These are phyloP conservation scores for Coleophoma crateriformis DNA, from an alignment of 2,329 filamentous ascomycete genomes.

Conservation along the genomic window DNA sequence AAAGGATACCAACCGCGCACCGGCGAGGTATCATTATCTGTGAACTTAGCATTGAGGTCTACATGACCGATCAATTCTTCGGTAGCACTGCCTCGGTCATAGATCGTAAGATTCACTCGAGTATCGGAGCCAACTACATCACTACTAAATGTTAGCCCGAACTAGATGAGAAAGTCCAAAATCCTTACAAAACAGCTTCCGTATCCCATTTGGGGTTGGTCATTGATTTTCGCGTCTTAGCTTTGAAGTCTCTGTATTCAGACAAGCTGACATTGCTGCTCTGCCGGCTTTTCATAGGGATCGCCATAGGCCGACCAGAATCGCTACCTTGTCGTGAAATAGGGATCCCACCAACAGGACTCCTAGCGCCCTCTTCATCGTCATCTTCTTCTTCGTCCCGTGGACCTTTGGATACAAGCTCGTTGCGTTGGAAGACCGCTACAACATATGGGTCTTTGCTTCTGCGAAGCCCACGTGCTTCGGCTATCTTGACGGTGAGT, in stretches of 20 bases:
- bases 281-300: constrained; percentile 94
- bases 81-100: constrained; percentile 72
- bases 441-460: constrained; percentile 92
- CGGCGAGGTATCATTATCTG: constrained; percentile 60
- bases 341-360: constrained; percentile 49
- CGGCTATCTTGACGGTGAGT: constrained; percentile 80
- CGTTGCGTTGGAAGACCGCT: constrained; percentile 93
- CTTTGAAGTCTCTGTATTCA: constrained; percentile 52
- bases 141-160: constrained; percentile 37
- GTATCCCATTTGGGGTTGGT: constrained; percentile 95
- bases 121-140: constrained; percentile 92
- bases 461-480: constrained; percentile 75
- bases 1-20: constrained; percentile 84
- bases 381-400: constrained; percentile 56
- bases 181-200: constrained; percentile 83
- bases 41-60: constrained; percentile 66
- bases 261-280: constrained; percentile 88
- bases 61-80: constrained; percentile 93
- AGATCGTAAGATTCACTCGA: constrained; percentile 87
- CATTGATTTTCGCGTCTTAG: constrained; percentile 54
- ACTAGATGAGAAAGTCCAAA: not conserved
- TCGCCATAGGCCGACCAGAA: constrained; percentile 76
- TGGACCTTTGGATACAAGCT: constrained; percentile 88
- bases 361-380: constrained; percentile 50
- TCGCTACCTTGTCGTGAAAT: constrained; percentile 73